A percentile compares a stretch with the other conserved stretches of the same genome.
Evolutionary conservation across 306 rosid species (phyloP).

Genomic region (Elaeagnus macrophylla): DNA sequence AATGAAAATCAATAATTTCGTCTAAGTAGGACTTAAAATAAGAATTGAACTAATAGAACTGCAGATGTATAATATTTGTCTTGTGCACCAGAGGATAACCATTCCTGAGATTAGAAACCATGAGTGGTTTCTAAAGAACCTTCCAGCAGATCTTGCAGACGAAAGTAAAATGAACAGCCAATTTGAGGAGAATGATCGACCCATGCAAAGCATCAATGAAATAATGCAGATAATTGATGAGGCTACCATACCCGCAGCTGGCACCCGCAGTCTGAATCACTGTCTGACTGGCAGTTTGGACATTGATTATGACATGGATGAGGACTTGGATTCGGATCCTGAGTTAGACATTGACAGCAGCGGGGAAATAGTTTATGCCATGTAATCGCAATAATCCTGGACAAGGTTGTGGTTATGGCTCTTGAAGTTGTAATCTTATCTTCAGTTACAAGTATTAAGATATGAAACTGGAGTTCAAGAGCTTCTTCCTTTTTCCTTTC

Average conservation of each 20-base stretch:
- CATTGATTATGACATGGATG: conserved; percentile 87
- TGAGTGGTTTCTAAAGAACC: conserved; percentile 86
- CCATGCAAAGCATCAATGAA: conserved; percentile 71
- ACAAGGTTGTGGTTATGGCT: conserved; percentile 3
- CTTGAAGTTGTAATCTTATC: background rate
- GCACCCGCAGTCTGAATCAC: conserved; percentile 51
- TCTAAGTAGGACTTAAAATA: conserved; percentile 8
- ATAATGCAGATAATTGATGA: conserved; percentile 84
- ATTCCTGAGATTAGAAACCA: conserved; percentile 79
- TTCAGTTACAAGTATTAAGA: conserved; percentile 10
- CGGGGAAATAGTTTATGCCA: conserved; percentile 81
- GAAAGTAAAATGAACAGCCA: conserved; percentile 36
- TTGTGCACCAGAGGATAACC: conserved; percentile 64
- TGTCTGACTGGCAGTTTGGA: conserved; percentile 78
- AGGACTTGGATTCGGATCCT: conserved; percentile 69
- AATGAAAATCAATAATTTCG: too few relatives aligned
- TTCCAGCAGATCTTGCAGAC: conserved; percentile 75
- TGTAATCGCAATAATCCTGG: conserved; percentile 25
- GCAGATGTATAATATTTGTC: background rate
- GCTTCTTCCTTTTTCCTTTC: background rate
- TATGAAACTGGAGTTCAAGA: conserved; percentile 24
- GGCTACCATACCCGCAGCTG: conserved; percentile 78
- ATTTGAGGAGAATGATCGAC: conserved; percentile 82
- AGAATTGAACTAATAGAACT: conserved; percentile 14
- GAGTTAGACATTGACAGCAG: conserved; percentile 88